These are phyloP conservation scores for Elasticomyces elasticus DNA, from an alignment of 495 filamentous ascomycete species.

Conservation along the genomic window DNA sequence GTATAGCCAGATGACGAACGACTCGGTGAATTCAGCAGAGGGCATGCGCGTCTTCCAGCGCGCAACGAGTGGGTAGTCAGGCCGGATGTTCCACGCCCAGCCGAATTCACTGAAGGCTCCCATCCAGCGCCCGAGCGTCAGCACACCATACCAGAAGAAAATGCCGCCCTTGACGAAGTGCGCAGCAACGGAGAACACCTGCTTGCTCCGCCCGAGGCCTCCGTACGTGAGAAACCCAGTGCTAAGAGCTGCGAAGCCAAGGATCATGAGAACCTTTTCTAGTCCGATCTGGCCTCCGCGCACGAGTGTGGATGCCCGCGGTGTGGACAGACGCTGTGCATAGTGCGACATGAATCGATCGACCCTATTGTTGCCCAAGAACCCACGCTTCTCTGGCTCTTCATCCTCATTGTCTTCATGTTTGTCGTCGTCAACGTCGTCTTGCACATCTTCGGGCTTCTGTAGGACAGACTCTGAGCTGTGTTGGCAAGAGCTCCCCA, in stretches of 20 bases:
- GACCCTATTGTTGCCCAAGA: slow-evolving; percentile 37
- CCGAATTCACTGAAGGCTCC: slow-evolving; percentile 85
- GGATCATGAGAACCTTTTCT: slow-evolving; percentile 52
- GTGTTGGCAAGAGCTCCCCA: slow-evolving; percentile 35
- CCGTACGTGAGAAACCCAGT: slow-evolving; percentile 59
- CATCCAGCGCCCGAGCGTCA: slow-evolving; percentile 83
- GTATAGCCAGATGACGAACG: slow-evolving; percentile 78
- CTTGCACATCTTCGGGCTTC: slow-evolving; percentile 36
- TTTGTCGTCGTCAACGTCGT: slow-evolving; percentile 33
- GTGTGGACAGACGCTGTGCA: slow-evolving; percentile 49
- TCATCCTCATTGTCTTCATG: slow-evolving; percentile 30
- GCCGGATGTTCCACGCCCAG: slow-evolving; percentile 92
- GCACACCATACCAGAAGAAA: slow-evolving; percentile 87
- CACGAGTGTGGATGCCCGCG: slow-evolving; percentile 48
- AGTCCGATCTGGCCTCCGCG: slow-evolving; percentile 49
- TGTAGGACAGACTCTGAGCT: slow-evolving; percentile 52
- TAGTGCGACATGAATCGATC: slow-evolving; percentile 38
- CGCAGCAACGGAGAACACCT: slow-evolving; percentile 76
- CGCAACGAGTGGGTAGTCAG: slow-evolving; percentile 47
- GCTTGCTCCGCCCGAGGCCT: slow-evolving; percentile 53
- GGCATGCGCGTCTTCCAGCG: slow-evolving; percentile 54
- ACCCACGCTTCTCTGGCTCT: slow-evolving; percentile 34
- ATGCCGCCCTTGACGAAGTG: slow-evolving; percentile 97
- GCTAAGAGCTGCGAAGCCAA: slow-evolving; percentile 54
- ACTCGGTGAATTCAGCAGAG: slow-evolving; percentile 82